phyloP scores from a whole-genome alignment of 2,329 filamentous ascomycete genomes.

The Fonsecaea monophora region DNA sequence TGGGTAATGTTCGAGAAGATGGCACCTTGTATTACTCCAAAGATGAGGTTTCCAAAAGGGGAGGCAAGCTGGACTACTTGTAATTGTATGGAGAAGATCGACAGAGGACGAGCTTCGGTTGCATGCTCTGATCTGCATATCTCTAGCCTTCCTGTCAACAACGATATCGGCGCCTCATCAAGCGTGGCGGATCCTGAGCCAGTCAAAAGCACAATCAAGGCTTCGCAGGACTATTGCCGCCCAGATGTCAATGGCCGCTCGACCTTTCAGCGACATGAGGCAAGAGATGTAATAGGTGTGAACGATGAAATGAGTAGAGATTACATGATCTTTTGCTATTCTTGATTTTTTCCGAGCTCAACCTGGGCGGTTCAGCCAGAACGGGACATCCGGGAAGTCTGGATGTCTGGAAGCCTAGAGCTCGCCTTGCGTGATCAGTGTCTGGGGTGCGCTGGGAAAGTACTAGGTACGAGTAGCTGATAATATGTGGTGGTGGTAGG shows the following conservation, averaged over 20 bases:
- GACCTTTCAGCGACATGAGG: background rate
- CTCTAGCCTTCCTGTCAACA: background rate
- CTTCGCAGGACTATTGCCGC: background rate
- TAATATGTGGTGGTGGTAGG: too few relatives aligned
- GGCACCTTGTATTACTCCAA: background rate
- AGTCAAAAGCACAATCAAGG: slow-evolving; percentile 10
- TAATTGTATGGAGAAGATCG: background rate
- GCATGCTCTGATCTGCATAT: background rate
- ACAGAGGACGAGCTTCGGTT: background rate
- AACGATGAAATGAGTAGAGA: background rate
- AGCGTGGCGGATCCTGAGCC: background rate
- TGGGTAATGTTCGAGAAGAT: slow-evolving; percentile 13
- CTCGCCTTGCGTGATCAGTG: too few relatives aligned
- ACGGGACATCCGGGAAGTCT: background rate
- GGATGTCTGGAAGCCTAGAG: background rate
- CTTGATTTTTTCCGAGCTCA: background rate
- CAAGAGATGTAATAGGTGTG: background rate
- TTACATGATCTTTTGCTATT: slow-evolving; percentile 7
- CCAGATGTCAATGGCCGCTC: background rate
- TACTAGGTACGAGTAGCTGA: too few relatives aligned
- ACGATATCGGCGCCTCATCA: slow-evolving; percentile 6
- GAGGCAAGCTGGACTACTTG: background rate
- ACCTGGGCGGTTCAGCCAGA: background rate
- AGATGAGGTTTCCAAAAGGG: background rate
- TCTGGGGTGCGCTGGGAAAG: too few relatives aligned